Evolutionary conservation across 306 rosid genomes (phyloP).

Genomic region (Citrullus mucosospermus): DNA sequence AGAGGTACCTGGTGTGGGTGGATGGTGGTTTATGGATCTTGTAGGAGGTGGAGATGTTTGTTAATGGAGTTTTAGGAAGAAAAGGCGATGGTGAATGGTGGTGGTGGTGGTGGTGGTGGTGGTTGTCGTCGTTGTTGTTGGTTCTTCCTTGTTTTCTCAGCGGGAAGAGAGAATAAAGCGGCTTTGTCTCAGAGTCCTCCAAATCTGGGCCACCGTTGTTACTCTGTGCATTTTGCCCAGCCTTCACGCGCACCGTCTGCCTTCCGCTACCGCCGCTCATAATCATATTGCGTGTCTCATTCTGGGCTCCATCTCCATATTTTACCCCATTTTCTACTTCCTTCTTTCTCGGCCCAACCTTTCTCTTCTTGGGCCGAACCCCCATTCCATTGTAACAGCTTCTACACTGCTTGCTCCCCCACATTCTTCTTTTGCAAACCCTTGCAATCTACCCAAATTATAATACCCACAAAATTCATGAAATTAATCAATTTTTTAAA

Average conservation of each 20-base stretch:
- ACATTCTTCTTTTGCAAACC: too few relatives aligned
- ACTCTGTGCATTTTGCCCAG: neutral
- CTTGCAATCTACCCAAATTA: too few relatives aligned
- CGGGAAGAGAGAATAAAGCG: constrained; percentile 34
- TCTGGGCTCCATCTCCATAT: neutral
- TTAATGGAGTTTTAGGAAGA: constrained; percentile 5
- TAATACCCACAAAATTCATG: too few relatives aligned
- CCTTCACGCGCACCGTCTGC: neutral
- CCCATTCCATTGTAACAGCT: neutral
- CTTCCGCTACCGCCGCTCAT: constrained; percentile 14
- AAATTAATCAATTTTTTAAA: too few relatives aligned
- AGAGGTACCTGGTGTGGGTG: constrained; percentile 24
- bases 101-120: neutral
- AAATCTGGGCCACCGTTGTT: constrained; percentile 62
- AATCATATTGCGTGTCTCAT: neutral
- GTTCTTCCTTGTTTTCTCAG: constrained; percentile 2
- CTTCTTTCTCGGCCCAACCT: neutral
- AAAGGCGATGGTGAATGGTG: constrained; percentile 1
- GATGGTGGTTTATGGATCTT: constrained; percentile 28
- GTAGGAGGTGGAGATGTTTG: neutral
- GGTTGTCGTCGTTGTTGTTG: neutral
- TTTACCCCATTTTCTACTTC: neutral
- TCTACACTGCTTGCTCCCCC: too few relatives aligned
- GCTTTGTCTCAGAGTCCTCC: constrained; percentile 29
- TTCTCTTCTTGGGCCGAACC: neutral